phyloP scores from a whole-genome alignment of 768 basidiomycete species.

The Hysterangium stoloniferum region DNA sequence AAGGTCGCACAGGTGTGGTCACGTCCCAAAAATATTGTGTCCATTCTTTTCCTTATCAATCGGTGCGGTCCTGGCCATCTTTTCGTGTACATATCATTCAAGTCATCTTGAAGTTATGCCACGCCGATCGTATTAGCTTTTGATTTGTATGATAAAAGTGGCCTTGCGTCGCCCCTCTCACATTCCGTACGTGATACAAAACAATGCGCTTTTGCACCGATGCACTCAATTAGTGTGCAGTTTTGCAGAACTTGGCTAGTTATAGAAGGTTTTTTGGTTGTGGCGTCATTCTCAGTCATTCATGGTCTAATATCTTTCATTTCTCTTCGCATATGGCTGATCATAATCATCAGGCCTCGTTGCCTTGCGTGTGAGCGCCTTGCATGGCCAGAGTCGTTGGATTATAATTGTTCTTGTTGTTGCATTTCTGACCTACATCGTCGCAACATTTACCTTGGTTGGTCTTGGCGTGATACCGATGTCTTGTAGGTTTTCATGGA shows the following conservation, averaged over 20 bases:
- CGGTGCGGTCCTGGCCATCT: not conserved
- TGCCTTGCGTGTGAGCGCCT: slow-evolving; percentile 1
- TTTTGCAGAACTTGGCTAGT: slow-evolving; percentile 3
- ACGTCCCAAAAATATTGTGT: slow-evolving; percentile 1
- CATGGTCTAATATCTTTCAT: not conserved
- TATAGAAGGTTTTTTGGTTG: not conserved
- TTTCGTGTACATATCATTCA: not conserved
- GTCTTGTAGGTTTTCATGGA: not conserved
- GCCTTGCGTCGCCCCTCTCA: not conserved
- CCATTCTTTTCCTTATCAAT: not conserved
- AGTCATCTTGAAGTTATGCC: not conserved
- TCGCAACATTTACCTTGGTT: not conserved
- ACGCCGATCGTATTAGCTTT: not conserved
- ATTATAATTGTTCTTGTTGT: not conserved
- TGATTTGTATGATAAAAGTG: slow-evolving; percentile 5
- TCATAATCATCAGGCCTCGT: not conserved
- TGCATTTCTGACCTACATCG: not conserved
- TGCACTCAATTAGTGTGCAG: no score
- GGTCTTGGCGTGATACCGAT: not conserved
- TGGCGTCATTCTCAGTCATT: not conserved
- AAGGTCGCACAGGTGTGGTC: slow-evolving; percentile 1
- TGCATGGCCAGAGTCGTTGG: not conserved
- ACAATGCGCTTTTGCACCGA: not conserved
- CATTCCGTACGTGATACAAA: not conserved
- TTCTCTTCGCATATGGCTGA: not conserved